These are phyloP conservation scores for Curvularia spicifera DNA, from an alignment of 2,329 filamentous ascomycete genomes.

Conservation along the genomic window DNA sequence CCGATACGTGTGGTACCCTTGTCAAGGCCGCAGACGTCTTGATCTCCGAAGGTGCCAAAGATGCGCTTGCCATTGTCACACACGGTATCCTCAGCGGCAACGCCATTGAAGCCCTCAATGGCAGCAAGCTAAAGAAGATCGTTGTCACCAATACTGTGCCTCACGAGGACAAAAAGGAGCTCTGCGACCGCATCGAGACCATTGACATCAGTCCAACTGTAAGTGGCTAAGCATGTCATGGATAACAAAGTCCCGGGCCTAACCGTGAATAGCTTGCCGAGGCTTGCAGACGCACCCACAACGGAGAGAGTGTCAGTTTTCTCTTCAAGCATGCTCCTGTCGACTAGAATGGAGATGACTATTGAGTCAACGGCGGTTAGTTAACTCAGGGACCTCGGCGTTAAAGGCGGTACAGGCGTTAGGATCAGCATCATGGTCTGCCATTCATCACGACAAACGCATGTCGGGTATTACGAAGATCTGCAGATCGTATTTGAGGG, in stretches of 20 bases:
- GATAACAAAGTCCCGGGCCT: constrained; percentile 11
- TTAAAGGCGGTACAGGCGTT: constrained; percentile 20
- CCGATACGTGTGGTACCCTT: constrained; percentile 89
- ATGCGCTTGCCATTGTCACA: constrained; percentile 94
- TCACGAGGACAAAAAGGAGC: constrained; percentile 77
- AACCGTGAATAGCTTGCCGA: constrained; percentile 62
- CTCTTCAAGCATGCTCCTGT: constrained; percentile 71
- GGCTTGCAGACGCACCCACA: constrained; percentile 75
- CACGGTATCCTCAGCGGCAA: constrained; percentile 90
- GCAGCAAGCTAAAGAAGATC: constrained; percentile 74
- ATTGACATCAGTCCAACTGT: constrained; percentile 88
- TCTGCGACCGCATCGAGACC: constrained; percentile 80
- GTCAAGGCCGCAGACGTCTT: constrained; percentile 89
- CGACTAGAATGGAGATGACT: constrained; percentile 36
- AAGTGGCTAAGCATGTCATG: constrained; percentile 32
- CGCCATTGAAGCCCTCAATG: constrained; percentile 85
- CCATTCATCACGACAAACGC: constrained; percentile 3
- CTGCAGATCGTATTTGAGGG: constrained; percentile 17
- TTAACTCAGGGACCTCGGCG: constrained; percentile 23
- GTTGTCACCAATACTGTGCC: constrained; percentile 93
- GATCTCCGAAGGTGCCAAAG: constrained; percentile 76
- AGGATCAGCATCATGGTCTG: constrained; percentile 13
- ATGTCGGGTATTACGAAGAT: constrained; percentile 13
- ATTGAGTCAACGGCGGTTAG: constrained; percentile 16
- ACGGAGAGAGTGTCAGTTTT: constrained; percentile 72